Evolutionary conservation across 768 basidiomycete species (phyloP).

Genomic region (Lentinula sp.): DNA sequence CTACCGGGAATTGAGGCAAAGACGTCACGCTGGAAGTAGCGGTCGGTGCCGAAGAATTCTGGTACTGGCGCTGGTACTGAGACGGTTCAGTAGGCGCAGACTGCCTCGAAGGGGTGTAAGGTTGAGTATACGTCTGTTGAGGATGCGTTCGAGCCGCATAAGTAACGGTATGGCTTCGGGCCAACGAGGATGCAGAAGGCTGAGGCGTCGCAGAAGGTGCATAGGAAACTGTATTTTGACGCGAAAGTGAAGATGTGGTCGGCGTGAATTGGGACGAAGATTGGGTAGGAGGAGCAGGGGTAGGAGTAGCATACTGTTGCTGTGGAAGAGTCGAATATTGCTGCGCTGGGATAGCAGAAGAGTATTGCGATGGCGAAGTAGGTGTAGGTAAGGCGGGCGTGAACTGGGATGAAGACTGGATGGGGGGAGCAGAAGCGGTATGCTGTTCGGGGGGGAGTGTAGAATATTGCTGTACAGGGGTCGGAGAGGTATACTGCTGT

Average conservation of each 20-base stretch:
- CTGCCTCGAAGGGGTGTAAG: slow-evolving; percentile 10
- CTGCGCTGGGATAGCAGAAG: slow-evolving; percentile 19
- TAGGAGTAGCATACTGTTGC: slow-evolving; percentile 12
- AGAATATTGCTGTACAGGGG: slow-evolving; percentile 17
- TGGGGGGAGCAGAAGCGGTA: not conserved
- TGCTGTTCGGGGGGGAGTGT: slow-evolving; percentile 10
- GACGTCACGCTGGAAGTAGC: slow-evolving; percentile 21
- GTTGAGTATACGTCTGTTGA: slow-evolving; percentile 16
- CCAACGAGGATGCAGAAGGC: slow-evolving; percentile 16
- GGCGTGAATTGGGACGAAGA: slow-evolving; percentile 13
- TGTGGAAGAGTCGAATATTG: slow-evolving; percentile 13
- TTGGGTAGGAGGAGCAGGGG: slow-evolving; percentile 10
- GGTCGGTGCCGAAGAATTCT: slow-evolving; percentile 22
- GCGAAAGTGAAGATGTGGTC: slow-evolving; percentile 16
- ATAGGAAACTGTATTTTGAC: slow-evolving; percentile 30
- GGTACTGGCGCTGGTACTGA: slow-evolving; percentile 20
- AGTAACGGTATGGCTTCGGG: slow-evolving; percentile 21
- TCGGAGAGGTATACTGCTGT: slow-evolving; percentile 17
- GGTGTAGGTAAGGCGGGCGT: slow-evolving; percentile 14
- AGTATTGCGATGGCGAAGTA: slow-evolving; percentile 13
- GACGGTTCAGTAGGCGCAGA: slow-evolving; percentile 20
- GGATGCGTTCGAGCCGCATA: not conserved
- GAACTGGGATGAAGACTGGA: slow-evolving; percentile 16
- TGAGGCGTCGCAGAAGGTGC: slow-evolving; percentile 16
- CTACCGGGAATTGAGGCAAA: slow-evolving; percentile 61